Base-by-base conservation (phyloP, 768 basidiomycete species). In the Antrodiella citrinella region DNA sequence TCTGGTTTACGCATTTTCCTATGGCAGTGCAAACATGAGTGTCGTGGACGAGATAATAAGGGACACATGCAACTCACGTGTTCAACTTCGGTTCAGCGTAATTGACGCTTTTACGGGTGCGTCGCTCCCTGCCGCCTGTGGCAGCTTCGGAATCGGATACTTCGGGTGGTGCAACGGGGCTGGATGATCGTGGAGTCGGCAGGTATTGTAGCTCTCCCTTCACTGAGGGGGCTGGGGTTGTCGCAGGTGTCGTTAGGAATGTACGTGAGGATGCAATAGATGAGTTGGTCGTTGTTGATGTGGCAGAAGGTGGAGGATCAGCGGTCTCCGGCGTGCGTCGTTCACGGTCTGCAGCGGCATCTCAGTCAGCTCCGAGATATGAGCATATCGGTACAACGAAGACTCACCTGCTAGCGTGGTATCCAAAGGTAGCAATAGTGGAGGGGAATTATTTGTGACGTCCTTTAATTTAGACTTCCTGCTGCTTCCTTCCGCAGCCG, bases 1-100 rank as follows among this genome's bases (percentile, higher is more conserved):
- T 87, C 86, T 9, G 89, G 88, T 67, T 91, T 91, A 42, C 89
- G 83, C 89, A 91, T 91, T 78, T 91, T 91, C 43, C 87, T 90
- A 59, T 41, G 58, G 35, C 42, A 9, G 19, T 22, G 15, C 19
- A 26, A 44, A 50, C 38, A 45, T 30, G n/a, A 43, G 48, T n/a
- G 23, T 20, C 2, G 38, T 40, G 3, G 18, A n/a, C n/a, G n/a
- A n/a, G 20, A 25, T 23, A 22, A 23, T 7, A 47, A 18, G 20
- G 45, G 26, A 41, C 4, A 39, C 22, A 45, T 35, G 48, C 18
- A 40, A 79, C 82, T 47, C 62, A 88, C 87, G 87, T 91, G 64
- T 91, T 91, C 20, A 92, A 74, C 62, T 91, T 92, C 10, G 90
- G 90, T 61, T 92, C 90, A 0, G 89, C 72, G 56, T 92, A 91